Evolutionary conservation across 805 yeast species (phyloP).

Genomic region (Lipomyces anomalus): DNA sequence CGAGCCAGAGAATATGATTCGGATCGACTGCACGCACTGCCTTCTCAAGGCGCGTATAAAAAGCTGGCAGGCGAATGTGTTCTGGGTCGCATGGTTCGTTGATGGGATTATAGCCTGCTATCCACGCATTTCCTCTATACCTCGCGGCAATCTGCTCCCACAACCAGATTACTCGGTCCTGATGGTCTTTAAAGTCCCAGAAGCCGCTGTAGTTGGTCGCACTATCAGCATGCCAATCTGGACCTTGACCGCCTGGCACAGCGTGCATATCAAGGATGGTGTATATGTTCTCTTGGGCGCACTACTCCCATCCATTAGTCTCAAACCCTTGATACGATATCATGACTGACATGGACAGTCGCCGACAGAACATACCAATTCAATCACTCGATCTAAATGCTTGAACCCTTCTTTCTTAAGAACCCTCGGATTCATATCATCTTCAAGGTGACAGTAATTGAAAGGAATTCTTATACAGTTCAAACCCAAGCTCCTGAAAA

Average conservation of each 20-base stretch:
- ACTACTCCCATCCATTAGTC: too few relatives aligned
- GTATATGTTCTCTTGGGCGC: conserved; percentile 45
- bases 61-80: conserved; percentile 39
- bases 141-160: conserved; percentile 44
- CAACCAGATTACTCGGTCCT: conserved; percentile 42
- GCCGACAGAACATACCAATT: too few relatives aligned
- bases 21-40: conserved; percentile 43
- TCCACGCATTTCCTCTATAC: conserved; percentile 44
- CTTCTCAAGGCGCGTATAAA: conserved; percentile 38
- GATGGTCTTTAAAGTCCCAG: conserved; percentile 47
- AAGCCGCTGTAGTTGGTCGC: conserved; percentile 44
- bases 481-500: conserved; percentile 40
- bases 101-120: conserved; percentile 52
- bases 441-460: conserved; percentile 47
- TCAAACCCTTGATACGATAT: too few relatives aligned
- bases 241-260: conserved; percentile 51
- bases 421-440: conserved; percentile 42
- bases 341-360: too few relatives aligned
- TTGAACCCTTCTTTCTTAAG: conserved; percentile 44
- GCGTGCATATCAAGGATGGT: conserved; percentile 47
- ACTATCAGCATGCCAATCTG: conserved; percentile 50
- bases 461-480: conserved; percentile 48
- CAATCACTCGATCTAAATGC: conserved; percentile 40
- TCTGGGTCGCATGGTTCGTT: conserved; percentile 48
- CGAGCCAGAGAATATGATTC: conserved; percentile 45